Percentiles rank a stretch among this genome's conserved stretches.
Evolutionary conservation across 1,284 basidiomycete species (phyloP).

Genomic region (Pseudozyma pruni): DNA sequence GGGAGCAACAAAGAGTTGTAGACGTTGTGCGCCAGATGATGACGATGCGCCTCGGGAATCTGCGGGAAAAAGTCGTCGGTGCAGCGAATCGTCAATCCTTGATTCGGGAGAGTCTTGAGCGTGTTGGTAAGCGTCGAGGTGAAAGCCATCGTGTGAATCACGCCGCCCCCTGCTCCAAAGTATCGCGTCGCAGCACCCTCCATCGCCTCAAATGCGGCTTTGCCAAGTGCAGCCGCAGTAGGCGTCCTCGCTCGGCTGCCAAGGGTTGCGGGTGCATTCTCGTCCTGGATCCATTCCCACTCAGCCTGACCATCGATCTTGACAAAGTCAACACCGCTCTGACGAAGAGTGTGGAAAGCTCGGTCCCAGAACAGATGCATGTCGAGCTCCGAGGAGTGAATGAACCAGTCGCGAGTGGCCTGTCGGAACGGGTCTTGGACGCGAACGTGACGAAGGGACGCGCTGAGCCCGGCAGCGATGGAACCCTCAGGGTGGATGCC

Average conservation of each 20-base stretch:
- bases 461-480: slow-evolving; percentile 29
- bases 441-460: slow-evolving; percentile 11
- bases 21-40: slow-evolving; percentile 58
- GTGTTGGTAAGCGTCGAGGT: slow-evolving; percentile 30
- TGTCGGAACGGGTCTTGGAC: slow-evolving; percentile 66
- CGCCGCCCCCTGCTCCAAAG: slow-evolving; percentile 49
- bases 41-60: slow-evolving; percentile 58
- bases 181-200: slow-evolving; percentile 39
- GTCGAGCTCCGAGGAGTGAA: slow-evolving; percentile 37
- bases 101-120: slow-evolving; percentile 28
- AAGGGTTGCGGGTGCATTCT: neutral
- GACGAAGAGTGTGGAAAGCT: slow-evolving; percentile 54
- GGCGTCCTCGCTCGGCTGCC: neutral
- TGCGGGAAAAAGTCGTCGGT: slow-evolving; percentile 63
- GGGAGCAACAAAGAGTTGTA: slow-evolving; percentile 49
- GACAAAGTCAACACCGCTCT: slow-evolving; percentile 62
- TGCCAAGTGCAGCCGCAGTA: slow-evolving; percentile 1
- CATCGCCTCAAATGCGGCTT: slow-evolving; percentile 40
- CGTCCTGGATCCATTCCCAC: slow-evolving; percentile 35
- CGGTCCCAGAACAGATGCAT: slow-evolving; percentile 51
- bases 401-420: slow-evolving; percentile 36
- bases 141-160: slow-evolving; percentile 62
- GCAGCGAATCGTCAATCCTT: slow-evolving; percentile 19
- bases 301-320: slow-evolving; percentile 67
- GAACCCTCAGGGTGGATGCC: slow-evolving; percentile 31